phyloP scores from a whole-genome alignment of 352 stramenopile species.

The Aphanomyces euteiches region DNA sequence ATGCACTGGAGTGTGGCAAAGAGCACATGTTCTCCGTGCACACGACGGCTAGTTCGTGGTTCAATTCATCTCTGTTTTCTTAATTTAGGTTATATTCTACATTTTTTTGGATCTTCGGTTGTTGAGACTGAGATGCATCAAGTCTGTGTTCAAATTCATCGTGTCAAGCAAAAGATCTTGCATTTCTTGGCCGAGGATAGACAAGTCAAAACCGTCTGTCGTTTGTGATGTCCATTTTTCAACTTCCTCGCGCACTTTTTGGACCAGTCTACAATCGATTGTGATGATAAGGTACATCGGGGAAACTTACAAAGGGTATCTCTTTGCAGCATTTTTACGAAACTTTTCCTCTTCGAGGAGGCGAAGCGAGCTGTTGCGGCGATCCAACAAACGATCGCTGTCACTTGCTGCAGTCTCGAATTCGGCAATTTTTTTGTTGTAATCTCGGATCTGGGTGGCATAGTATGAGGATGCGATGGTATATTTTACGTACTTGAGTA shows the following conservation, averaged over 20 bases:
- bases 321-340: slow-evolving; percentile 64
- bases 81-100: slow-evolving; percentile 20
- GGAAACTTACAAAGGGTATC: slow-evolving; percentile 41
- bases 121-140: slow-evolving; percentile 73
- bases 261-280: slow-evolving; percentile 26
- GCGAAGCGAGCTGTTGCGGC: slow-evolving; percentile 52
- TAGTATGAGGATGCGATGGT: not conserved
- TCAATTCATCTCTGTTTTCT: not conserved
- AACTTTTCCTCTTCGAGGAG: slow-evolving; percentile 76
- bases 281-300: slow-evolving; percentile 34
- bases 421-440: slow-evolving; percentile 69
- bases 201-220: slow-evolving; percentile 64
- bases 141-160: slow-evolving; percentile 74
- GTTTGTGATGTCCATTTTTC: slow-evolving; percentile 71
- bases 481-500: slow-evolving; percentile 20
- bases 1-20: not conserved
- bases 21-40: slow-evolving; percentile 18
- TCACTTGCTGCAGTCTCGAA: slow-evolving; percentile 68
- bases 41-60: not conserved
- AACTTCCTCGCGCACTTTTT: slow-evolving; percentile 58
- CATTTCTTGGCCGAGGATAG: slow-evolving; percentile 64
- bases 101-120: slow-evolving; percentile 34
- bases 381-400: slow-evolving; percentile 61
- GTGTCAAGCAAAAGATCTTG: slow-evolving; percentile 71
- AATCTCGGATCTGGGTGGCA: slow-evolving; percentile 44